These are phyloP conservation scores for Apiotrichum domesticum DNA, from an alignment of 1,284 basidiomycete species.

Conservation along the genomic window DNA sequence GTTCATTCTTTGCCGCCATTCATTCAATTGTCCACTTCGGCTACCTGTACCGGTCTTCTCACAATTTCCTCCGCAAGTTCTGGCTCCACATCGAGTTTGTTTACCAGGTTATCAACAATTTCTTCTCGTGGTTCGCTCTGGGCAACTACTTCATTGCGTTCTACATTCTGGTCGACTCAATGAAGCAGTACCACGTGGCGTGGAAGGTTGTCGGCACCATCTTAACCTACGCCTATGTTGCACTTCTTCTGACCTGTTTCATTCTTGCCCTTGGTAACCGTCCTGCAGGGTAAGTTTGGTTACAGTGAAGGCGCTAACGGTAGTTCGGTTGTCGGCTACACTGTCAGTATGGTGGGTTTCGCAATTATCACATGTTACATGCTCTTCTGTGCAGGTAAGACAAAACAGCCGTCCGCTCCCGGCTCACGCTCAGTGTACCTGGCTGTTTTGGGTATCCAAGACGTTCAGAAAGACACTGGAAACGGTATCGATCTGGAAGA, in stretches of 20 bases:
- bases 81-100: slow-evolving; percentile 92
- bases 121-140: slow-evolving; percentile 88
- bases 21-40: slow-evolving; percentile 86
- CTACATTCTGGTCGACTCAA: slow-evolving; percentile 30
- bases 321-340: slow-evolving; percentile 68
- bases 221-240: slow-evolving; percentile 80
- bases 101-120: slow-evolving; percentile 77
- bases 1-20: slow-evolving; percentile 91
- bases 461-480: slow-evolving; percentile 49
- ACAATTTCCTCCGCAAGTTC: slow-evolving; percentile 75
- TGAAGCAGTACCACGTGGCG: slow-evolving; percentile 3
- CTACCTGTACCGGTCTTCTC: slow-evolving; percentile 84
- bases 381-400: slow-evolving; percentile 59
- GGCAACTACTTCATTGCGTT: slow-evolving; percentile 89
- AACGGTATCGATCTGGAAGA: slow-evolving; percentile 48
- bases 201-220: slow-evolving; percentile 64
- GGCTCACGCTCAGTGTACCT: slow-evolving; percentile 56
- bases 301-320: neutral
- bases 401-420: slow-evolving; percentile 4
- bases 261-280: slow-evolving; percentile 84
- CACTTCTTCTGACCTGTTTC: slow-evolving; percentile 81
- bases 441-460: slow-evolving; percentile 68
- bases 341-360: slow-evolving; percentile 73
- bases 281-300: slow-evolving; percentile 62
- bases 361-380: slow-evolving; percentile 86